Percentiles rank a stretch among this genome's conserved stretches.
Evolutionary conservation across 345 rosid genomes (phyloP).

Genomic region (Gossypium ekmanianum): DNA sequence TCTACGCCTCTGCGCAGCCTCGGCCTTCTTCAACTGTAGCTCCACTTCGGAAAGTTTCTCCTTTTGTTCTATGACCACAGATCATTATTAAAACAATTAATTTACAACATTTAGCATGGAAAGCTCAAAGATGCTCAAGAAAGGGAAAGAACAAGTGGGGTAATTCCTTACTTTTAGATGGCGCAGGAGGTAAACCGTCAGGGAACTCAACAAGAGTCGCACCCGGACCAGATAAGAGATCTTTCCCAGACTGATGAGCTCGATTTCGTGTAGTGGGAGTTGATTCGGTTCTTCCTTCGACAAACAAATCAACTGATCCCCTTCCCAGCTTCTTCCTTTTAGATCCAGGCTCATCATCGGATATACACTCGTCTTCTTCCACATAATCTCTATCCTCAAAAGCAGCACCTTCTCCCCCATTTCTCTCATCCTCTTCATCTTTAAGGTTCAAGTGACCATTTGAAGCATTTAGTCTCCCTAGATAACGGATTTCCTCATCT

Average conservation of each 20-base stretch:
- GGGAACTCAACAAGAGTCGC: conserved; percentile 52
- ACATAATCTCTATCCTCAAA: conserved; percentile 25
- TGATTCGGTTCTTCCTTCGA: conserved; percentile 39
- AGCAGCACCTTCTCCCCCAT: conserved; percentile 25
- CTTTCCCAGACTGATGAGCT: conserved; percentile 55
- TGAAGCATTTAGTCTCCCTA: conserved; percentile 49
- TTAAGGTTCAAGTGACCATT: conserved; percentile 29
- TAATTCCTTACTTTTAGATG: conserved; percentile 55
- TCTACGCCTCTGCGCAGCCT: conserved; percentile 71
- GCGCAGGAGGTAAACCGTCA: conserved; percentile 60
- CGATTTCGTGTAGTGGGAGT: conserved; percentile 52
- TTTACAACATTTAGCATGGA: not conserved
- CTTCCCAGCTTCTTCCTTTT: conserved; percentile 39
- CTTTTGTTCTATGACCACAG: conserved; percentile 47
- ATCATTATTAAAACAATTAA: conserved; percentile 2
- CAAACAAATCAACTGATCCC: conserved; percentile 32
- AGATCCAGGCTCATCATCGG: conserved; percentile 33
- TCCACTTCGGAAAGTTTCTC: conserved; percentile 71
- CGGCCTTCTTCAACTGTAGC: conserved; percentile 64
- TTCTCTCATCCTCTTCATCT: conserved; percentile 30
- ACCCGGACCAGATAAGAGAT: conserved; percentile 32
- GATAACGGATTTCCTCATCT: conserved; percentile 61
- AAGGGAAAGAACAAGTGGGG: not conserved
- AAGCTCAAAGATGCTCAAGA: not conserved
- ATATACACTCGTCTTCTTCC: conserved; percentile 35